Base-by-base conservation (phyloP, 805 yeast species). In the Hanseniaspora meyeri region DNA sequence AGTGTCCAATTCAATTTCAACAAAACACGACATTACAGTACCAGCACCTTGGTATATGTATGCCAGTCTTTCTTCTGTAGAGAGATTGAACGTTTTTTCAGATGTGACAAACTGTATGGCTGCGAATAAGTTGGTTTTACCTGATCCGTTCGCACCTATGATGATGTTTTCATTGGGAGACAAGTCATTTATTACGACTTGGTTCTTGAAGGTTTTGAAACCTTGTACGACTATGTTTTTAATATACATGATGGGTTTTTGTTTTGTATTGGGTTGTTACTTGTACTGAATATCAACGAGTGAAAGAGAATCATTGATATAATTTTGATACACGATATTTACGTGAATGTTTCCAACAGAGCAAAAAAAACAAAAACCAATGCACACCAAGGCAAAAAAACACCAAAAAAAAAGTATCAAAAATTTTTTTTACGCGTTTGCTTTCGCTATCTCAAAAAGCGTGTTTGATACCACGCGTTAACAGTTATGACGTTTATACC, bases 121-220 rank as follows among this genome's bases (percentile, higher is more conserved):
- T 16, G 96, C 89, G 68, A 91, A 93, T 70, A 91, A 85, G 68
- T 93, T 91, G 43, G 96, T 87, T 67, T 93, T 91, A 9, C 98
- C 98, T 9, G 96, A 86, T n/a, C 97, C 97, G 69, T 90, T 90
- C 51, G 95, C 73, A 1, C 97, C 97, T 36, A 90, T 88, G 16
- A 85, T 81, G 20, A 91, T 95, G 70, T 91, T 91, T 65, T 83
- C 85, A 55, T 80, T 80, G 0, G 95, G 91, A 0, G 95, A 84
- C 36, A 93, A 73, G 16, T 79, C 74, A 43, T 85, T 93, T 12
- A 90, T 79, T 4, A 80, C 77, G 0, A 96, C 86, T 43, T 87
- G 82, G 63, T 86, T 84, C 69, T 85, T 85, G 67, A 89, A 91
- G 60, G 97, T 89, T 70, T 88, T 89, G 74, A 91, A 91, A 38